Percentiles rank a stretch among this genome's conserved stretches.
These are phyloP conservation scores for Pachysandra terminalis DNA, from an alignment of 164 flowering plant genomes.

Conservation along the genomic window DNA sequence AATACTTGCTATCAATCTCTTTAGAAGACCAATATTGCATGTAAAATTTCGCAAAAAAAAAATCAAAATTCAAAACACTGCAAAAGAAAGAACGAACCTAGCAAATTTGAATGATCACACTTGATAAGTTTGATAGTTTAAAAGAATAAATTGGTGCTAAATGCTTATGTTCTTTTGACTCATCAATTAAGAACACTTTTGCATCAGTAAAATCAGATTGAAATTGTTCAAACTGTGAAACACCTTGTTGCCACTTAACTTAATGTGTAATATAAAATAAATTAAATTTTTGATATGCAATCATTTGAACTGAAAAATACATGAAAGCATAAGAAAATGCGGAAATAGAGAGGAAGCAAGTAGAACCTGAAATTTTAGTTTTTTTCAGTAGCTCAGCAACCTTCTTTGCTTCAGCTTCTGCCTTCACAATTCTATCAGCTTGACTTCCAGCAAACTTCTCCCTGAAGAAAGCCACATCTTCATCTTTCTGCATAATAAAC, in stretches of 20 bases:
- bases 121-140: no score
- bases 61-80: no score
- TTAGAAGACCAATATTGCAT: no score
- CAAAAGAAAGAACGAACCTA: no score
- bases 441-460: slow-evolving; percentile 91
- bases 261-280: background rate
- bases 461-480: slow-evolving; percentile 52
- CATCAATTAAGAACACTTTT: background rate
- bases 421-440: slow-evolving; percentile 70
- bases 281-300: background rate
- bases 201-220: background rate
- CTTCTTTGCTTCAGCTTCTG: slow-evolving; percentile 63
- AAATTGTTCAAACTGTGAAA: background rate
- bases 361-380: slow-evolving; percentile 61
- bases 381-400: slow-evolving; percentile 61
- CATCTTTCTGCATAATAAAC: slow-evolving; percentile 60
- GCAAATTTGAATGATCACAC: no score
- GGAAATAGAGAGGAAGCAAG: background rate
- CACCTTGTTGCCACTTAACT: background rate
- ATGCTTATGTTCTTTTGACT: background rate
- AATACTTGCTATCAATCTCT: no score
- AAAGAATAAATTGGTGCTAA: no score
- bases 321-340: background rate
- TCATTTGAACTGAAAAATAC: background rate
- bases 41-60: no score